Conservation (phyloP, 1,284 basidiomycete species). For the Malassezia dermatis region DNA sequence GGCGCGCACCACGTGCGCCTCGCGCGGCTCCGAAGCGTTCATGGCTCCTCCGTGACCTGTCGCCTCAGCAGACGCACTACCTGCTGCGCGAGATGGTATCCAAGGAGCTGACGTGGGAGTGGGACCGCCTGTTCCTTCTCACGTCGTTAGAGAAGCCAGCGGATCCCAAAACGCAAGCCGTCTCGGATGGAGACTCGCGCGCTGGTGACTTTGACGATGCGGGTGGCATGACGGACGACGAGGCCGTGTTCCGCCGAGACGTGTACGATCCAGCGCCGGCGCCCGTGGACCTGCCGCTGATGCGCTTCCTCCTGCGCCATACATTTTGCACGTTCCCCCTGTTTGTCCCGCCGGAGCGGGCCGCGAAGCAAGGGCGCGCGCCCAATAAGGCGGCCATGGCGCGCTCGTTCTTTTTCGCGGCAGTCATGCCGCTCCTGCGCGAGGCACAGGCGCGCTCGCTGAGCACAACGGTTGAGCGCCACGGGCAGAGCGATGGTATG, state of each 20-base stretch:
- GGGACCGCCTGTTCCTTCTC: conserved; percentile 35
- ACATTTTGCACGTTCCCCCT: conserved; percentile 40
- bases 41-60: conserved; percentile 30
- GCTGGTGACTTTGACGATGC: conserved; percentile 32
- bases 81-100: conserved; percentile 31
- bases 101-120: conserved; percentile 36
- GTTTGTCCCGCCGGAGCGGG: conserved; percentile 33
- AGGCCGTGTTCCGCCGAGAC: conserved; percentile 37
- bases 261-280: conserved; percentile 22
- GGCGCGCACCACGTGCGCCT: background rate
- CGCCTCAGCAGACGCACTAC: conserved; percentile 36
- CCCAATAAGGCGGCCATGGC: conserved; percentile 35
- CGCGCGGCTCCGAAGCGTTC: background rate
- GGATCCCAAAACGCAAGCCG: conserved; percentile 12
- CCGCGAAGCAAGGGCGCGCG: conserved; percentile 18
- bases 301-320: conserved; percentile 39
- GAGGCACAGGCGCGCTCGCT: conserved; percentile 34
- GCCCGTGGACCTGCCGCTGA: conserved; percentile 26
- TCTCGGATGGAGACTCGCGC: conserved; percentile 28
- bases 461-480: conserved; percentile 33
- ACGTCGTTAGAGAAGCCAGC: conserved; percentile 29
- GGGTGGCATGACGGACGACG: conserved; percentile 26
- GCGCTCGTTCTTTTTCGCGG: conserved; percentile 28
- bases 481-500: conserved; percentile 38
- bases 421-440: conserved; percentile 33